A percentile compares a stretch with the other conserved stretches of the same genome.
Evolutionary conservation across 2,329 filamentous ascomycete genomes (phyloP).

Genomic region (Neurospora sp.): DNA sequence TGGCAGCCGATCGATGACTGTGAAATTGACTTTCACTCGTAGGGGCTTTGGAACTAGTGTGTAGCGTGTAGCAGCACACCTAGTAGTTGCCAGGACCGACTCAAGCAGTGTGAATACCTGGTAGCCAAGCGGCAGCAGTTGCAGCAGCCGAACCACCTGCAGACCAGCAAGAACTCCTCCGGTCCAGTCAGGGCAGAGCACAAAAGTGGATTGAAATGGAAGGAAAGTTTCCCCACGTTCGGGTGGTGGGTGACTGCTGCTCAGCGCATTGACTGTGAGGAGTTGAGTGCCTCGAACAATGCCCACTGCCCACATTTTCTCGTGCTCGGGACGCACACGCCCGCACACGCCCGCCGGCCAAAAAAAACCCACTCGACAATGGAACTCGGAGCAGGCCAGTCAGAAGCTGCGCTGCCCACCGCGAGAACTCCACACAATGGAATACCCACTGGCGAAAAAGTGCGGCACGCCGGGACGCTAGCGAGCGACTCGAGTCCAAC

Average conservation of each 20-base stretch:
- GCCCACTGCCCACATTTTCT: background rate
- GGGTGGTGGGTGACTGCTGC: background rate
- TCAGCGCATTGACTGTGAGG: background rate
- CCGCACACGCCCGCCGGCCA: background rate
- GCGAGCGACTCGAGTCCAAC: background rate
- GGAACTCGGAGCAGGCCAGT: background rate
- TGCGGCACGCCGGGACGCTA: background rate
- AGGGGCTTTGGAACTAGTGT: background rate
- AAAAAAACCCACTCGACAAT: background rate
- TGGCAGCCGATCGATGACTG: background rate
- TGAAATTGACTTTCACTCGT: background rate
- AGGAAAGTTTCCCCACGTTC: background rate
- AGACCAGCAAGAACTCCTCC: background rate
- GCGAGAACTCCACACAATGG: background rate
- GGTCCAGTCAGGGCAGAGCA: background rate
- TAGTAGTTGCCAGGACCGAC: background rate
- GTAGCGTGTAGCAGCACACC: background rate
- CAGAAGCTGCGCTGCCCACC: background rate
- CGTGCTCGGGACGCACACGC: background rate
- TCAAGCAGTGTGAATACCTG: background rate
- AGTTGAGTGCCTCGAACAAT: background rate
- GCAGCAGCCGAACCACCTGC: background rate
- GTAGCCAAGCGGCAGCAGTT: background rate
- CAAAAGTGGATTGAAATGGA: background rate
- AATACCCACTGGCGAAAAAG: background rate